Evolutionary conservation across 2,329 filamentous ascomycete species (phyloP), one percentile per base, ranked within the genome.

Genomic region (Aspergillus intermedius): DNA sequence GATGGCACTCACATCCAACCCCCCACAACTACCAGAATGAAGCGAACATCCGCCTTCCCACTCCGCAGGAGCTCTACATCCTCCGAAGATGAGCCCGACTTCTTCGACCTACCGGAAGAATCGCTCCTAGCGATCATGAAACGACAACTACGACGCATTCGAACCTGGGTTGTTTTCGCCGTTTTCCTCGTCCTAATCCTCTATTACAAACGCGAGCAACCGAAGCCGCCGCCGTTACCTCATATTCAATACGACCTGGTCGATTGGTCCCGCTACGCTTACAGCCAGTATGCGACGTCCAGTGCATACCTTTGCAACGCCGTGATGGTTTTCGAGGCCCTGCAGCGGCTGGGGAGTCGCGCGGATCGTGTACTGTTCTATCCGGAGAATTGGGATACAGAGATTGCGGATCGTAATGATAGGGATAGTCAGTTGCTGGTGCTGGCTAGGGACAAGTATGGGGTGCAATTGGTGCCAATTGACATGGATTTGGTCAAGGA

Each of bases 381-480:
- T 47, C 71, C 71, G 1, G 55, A 66, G n/a, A 53, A 62, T 17
- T 71, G 70, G 69, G 67, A 70, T 53, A 53, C 67, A 39, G 42
- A 60, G 4, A 54, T 68, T 3, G 59, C 64, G 9, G 54, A 54
- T 43, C 54, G 57, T 13, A 51, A 48, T 28, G 65, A 67, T 51
- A 63, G 67, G 13, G 58, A 63, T 34, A 74, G 73, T 49, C 73
- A 76, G 52, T 59, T 81, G 50, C 61, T 81, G 12, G 56, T 70
- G 5, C 52, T 76, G 55, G 79, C 78, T 19, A 66, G 69, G 52
- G 69, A 75, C 46, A 60, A 66, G 17, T 80, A 78, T 61, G 70
- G 74, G 7, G 77, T 75, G 30, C 70, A 75, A 48, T 59, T 80
- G 40, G 63, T 74, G 45, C 76, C 77, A 10, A 67, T 77, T 37